phyloP scores from a whole-genome alignment of 192 early-diverging fungal genomes.

The Mortierella alpina region DNA sequence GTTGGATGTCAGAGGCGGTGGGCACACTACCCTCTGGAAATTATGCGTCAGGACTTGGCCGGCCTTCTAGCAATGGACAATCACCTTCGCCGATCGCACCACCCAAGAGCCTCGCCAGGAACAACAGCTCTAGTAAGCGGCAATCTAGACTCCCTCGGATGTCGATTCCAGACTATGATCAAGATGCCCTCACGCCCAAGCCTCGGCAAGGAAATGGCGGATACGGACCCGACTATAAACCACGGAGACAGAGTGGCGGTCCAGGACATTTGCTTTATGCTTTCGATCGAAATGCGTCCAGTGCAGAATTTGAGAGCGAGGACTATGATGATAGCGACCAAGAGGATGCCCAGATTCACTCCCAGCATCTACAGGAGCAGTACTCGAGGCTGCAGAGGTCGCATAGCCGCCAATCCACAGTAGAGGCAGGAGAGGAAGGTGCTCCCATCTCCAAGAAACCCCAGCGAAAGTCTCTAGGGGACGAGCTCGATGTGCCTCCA shows the following conservation, averaged over 20 bases:
- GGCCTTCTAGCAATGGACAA: conserved; percentile 6
- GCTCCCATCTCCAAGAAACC: conserved; percentile 12
- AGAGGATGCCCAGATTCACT: conserved; percentile 18
- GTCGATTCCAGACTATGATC: conserved; percentile 25
- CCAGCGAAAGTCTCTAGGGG: conserved; percentile 41
- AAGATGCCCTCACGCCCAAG: conserved; percentile 37
- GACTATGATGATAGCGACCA: conserved; percentile 49
- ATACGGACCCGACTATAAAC: conserved; percentile 34
- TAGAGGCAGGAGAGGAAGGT: conserved; percentile 1
- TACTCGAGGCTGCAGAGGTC: conserved; percentile 36
- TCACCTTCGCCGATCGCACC: conserved; percentile 22
- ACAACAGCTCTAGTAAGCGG: conserved; percentile 30
- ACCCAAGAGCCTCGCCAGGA: conserved; percentile 43
- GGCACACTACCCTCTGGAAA: conserved; percentile 16
- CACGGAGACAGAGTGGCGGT: conserved; percentile 46
- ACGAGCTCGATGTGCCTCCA: conserved; percentile 35
- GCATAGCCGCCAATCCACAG: conserved; percentile 13
- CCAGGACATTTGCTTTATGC: conserved; percentile 34
- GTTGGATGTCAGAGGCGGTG: conserved; percentile 50
- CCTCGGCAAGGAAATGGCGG: conserved; percentile 10
- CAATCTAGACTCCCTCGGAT: conserved; percentile 24
- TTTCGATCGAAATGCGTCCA: conserved; percentile 12
- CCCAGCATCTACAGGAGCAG: conserved; percentile 41
- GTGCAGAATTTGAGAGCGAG: conserved; percentile 37
- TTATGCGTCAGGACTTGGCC: background rate